phyloP scores from a whole-genome alignment of 176 grass and related monocot genomes.

The Olyra latifolia region DNA sequence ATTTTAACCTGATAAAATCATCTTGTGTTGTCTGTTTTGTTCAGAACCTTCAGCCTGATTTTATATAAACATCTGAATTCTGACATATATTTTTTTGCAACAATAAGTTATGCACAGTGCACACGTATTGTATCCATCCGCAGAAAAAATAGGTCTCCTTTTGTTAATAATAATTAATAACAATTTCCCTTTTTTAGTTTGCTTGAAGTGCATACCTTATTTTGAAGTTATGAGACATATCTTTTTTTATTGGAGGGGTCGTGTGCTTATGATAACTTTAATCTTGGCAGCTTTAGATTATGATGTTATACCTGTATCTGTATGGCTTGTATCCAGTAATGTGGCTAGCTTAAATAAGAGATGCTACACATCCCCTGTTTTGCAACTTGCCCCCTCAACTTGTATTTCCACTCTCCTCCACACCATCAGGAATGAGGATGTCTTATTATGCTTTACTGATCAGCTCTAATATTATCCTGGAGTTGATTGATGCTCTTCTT shows the following conservation, averaged over 20 bases:
- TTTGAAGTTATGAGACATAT: background rate
- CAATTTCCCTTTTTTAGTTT: background rate
- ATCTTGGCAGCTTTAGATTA: background rate
- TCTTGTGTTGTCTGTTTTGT: background rate
- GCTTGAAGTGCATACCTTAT: background rate
- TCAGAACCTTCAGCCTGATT: background rate
- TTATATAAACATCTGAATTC: background rate
- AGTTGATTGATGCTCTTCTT: background rate
- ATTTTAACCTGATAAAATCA: constrained; percentile 3
- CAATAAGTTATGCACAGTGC: background rate
- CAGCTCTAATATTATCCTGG: background rate
- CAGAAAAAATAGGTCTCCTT: background rate
- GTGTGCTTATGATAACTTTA: background rate
- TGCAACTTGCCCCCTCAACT: background rate
- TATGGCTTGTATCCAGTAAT: background rate
- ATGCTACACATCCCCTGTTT: background rate
- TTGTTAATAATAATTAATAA: background rate
- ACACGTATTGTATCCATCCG: background rate
- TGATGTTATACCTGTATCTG: background rate
- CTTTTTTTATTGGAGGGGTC: background rate
- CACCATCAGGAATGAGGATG: background rate
- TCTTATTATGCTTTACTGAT: background rate
- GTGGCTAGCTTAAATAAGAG: background rate
- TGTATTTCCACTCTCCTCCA: background rate
- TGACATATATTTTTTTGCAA: constrained; percentile 17